Conservation (phyloP, 2,329 filamentous ascomycete genomes). For the Parastagonospora avenae region DNA sequence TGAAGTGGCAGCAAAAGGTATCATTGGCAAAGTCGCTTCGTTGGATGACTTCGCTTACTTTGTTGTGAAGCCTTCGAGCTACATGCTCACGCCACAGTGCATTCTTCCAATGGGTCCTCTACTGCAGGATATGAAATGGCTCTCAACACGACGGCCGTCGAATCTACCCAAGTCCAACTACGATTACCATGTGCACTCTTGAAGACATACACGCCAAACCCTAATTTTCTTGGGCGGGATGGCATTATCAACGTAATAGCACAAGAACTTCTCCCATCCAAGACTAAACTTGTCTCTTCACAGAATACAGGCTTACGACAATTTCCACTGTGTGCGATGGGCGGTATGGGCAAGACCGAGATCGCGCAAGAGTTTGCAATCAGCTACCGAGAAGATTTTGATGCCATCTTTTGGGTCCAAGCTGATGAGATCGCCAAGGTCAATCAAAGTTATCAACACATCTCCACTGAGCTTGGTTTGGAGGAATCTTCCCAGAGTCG, state of each 20-base stretch:
- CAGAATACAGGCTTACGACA: slow-evolving; percentile 1
- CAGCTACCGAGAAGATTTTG: slow-evolving; percentile 7
- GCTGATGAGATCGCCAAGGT: slow-evolving; percentile 10
- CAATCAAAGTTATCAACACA: not conserved
- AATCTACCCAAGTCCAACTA: slow-evolving; percentile 1
- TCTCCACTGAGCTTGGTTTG: slow-evolving; percentile 5
- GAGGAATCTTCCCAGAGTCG: slow-evolving; percentile 9
- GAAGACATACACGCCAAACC: slow-evolving; percentile 1
- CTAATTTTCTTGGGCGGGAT: not conserved
- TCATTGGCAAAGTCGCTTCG: not conserved
- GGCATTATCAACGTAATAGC: not conserved
- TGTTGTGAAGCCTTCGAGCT: not conserved
- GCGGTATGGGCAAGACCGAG: slow-evolving; percentile 23
- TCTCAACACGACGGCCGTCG: not conserved
- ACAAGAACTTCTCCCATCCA: not conserved
- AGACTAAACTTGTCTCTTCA: not conserved
- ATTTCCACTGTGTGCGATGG: slow-evolving; percentile 10
- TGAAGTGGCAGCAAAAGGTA: slow-evolving; percentile 3
- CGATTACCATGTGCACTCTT: slow-evolving; percentile 6
- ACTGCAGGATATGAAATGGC: slow-evolving; percentile 1
- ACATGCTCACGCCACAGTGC: not conserved
- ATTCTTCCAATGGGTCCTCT: slow-evolving; percentile 3
- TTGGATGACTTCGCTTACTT: no score
- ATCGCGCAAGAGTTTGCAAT: slow-evolving; percentile 17
- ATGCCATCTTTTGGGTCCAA: slow-evolving; percentile 3